phyloP scores from a whole-genome alignment of 306 rosid species.

The Vachellia pachyceras region DNA sequence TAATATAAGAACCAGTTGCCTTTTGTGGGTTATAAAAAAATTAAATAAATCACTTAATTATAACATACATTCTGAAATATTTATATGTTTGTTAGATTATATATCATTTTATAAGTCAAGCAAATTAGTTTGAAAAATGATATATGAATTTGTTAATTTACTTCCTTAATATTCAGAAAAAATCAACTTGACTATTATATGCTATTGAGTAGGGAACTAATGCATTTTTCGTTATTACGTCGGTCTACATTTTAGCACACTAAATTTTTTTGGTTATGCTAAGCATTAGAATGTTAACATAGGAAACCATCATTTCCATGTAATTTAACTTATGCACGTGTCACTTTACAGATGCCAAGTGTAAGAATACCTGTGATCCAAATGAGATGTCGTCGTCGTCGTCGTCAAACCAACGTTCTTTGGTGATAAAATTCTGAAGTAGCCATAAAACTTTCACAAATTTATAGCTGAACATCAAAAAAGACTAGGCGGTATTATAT shows the following conservation, averaged over 20 bases:
- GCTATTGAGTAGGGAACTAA: not conserved
- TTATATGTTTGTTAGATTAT: no score
- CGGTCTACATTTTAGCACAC: not conserved
- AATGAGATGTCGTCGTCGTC: no score
- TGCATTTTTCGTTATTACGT: not conserved
- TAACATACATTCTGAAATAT: no score
- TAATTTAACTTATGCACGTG: not conserved
- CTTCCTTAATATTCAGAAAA: no score
- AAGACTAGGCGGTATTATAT: not conserved
- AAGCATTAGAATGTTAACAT: not conserved
- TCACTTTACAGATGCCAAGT: constrained; percentile 30
- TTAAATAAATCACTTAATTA: no score
- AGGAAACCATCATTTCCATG: not conserved
- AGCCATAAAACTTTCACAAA: constrained; percentile 6
- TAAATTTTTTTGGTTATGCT: not conserved
- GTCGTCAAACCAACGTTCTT: not conserved
- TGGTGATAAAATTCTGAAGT: constrained; percentile 23
- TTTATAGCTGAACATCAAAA: constrained; percentile 7
- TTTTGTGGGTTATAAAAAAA: not conserved
- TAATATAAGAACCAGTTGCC: no score
- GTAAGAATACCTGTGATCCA: constrained; percentile 29
- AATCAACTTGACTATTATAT: no score
- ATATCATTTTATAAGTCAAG: no score
- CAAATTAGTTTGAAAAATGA: no score
- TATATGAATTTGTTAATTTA: no score